These are phyloP conservation scores for Kwoniella shandongensis DNA, from an alignment of 768 basidiomycete species.

Conservation along the genomic window DNA sequence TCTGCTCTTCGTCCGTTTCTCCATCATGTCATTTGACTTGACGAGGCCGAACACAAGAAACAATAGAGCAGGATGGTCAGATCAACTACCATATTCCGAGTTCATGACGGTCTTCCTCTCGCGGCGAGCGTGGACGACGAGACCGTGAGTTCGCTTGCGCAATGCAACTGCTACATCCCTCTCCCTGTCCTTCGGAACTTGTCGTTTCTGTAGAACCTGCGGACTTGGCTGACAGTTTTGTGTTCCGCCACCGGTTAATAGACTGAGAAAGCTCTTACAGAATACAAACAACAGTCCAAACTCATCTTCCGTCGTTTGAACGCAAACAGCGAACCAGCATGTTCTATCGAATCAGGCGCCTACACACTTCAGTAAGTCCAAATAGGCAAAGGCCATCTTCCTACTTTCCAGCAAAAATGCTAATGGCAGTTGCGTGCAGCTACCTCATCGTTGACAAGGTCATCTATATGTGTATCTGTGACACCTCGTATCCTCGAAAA, in stretches of 20 bases:
- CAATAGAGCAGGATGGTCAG: constrained; percentile 51
- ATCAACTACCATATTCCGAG: constrained; percentile 52
- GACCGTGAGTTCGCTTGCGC: constrained; percentile 61
- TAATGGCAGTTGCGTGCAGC: constrained; percentile 59
- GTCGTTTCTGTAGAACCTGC: not conserved
- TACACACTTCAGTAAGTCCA: constrained; percentile 90
- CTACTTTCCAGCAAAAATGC: too few species aligned
- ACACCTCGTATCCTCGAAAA: constrained; percentile 95
- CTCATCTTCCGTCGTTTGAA: constrained; percentile 92
- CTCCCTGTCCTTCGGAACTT: not conserved
- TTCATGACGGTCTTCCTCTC: constrained; percentile 65
- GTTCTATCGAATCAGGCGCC: constrained; percentile 92
- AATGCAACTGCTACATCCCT: constrained; percentile 5
- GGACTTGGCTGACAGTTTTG: not conserved
- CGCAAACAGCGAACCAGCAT: constrained; percentile 88
- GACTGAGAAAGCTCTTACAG: constrained; percentile 91
- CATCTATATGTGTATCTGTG: constrained; percentile 90
- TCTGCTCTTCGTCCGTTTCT: too few species aligned
- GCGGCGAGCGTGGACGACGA: constrained; percentile 98
- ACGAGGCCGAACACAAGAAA: too few species aligned
- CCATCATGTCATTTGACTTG: too few species aligned
- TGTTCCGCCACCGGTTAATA: constrained; percentile 48
- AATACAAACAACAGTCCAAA: constrained; percentile 98
- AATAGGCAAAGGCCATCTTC: too few species aligned
- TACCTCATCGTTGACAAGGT: constrained; percentile 94